These are phyloP conservation scores for Mycena crocata DNA, from an alignment of 768 basidiomycete species.

Conservation along the genomic window DNA sequence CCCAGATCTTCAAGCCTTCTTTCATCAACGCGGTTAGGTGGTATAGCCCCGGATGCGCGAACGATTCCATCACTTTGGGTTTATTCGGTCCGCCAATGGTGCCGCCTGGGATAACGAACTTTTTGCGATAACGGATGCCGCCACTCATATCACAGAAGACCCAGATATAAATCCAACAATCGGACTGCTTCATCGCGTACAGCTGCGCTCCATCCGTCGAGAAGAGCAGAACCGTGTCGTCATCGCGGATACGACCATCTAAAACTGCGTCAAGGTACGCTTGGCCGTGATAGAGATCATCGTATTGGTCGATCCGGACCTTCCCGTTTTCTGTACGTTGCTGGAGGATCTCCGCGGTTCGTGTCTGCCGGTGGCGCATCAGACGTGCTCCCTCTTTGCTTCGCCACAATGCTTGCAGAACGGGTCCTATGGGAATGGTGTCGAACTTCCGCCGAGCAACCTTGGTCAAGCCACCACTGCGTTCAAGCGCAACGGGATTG, in stretches of 20 bases:
- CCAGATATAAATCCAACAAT: constrained; percentile 48
- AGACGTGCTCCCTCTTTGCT: constrained; percentile 32
- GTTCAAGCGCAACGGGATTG: constrained; percentile 24
- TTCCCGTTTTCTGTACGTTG: constrained; percentile 1
- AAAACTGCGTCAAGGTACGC: constrained; percentile 39
- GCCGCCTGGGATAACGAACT: too few species aligned
- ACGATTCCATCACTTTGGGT: too few species aligned
- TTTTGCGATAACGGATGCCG: too few species aligned
- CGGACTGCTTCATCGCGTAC: constrained; percentile 36
- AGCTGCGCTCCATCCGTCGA: constrained; percentile 44
- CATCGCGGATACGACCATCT: constrained; percentile 33
- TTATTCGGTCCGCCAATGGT: too few species aligned
- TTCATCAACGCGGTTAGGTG: constrained; percentile 47
- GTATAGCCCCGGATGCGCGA: constrained; percentile 43
- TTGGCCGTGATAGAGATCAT: constrained; percentile 43
- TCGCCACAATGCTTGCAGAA: constrained; percentile 48
- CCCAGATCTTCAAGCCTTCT: too few species aligned
- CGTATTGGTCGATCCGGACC: constrained; percentile 27
- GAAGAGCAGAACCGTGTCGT: constrained; percentile 47
- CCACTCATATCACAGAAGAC: too few species aligned
- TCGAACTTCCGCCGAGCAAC: constrained; percentile 42
- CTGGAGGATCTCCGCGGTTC: constrained; percentile 23
- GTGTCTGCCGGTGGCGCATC: constrained; percentile 37
- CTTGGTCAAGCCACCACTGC: constrained; percentile 20
- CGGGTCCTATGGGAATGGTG: constrained; percentile 53